Evolutionary conservation across 768 basidiomycete species (phyloP), one percentile per base, ranked within the genome.

Genomic region (Ramaria sp.): DNA sequence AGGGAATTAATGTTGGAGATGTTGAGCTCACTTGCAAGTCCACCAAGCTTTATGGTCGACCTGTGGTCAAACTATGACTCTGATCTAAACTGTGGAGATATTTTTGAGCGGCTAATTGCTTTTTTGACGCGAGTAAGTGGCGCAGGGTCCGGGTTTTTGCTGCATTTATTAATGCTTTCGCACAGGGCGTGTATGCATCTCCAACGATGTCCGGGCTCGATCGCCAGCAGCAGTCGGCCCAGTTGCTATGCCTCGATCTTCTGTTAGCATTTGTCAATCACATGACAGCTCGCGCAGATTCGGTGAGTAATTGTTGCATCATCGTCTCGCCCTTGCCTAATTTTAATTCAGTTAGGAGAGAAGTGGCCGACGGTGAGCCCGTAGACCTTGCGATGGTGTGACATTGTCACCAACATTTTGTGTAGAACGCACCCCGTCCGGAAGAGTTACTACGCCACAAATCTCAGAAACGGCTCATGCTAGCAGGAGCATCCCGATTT

Each of bases 31-130:
- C 80, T 94, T 45, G 85, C 89, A 15, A 77, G 86, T 2, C 83
- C 88, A 63, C 82, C 89, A 1, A 89, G 85, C 66, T 94, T 95
- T 73, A 91, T 96, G 88, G 90, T 95, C 47, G 92, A 98, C 64
- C 74, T 96, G 13, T 99, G 91, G 73, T 78, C 83, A 54, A 99
- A 98, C 68, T 99, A 97, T 69, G 96, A 99, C 67, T 97, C 93
- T 65, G 92, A 96, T 65, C 83, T 88, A 61, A 95, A 97, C 65
- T 92, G 91, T 68, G 96, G 98, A 72, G 95, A 98, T 68, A 71
- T 98, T 56, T 95, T 94, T 63, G 94, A 98, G 67, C 77, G 90
- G 15, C 71, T 97, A 20, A 73, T 94, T 59, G 88, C 86, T 24
- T 96, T 98, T 68, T 71, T 92, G 61, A 89, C 91, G 7, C 87